Percentiles rank a stretch among this genome's conserved stretches.
These are phyloP conservation scores for Darksidea phi DNA, from an alignment of 495 filamentous ascomycete genomes.

Conservation along the genomic window DNA sequence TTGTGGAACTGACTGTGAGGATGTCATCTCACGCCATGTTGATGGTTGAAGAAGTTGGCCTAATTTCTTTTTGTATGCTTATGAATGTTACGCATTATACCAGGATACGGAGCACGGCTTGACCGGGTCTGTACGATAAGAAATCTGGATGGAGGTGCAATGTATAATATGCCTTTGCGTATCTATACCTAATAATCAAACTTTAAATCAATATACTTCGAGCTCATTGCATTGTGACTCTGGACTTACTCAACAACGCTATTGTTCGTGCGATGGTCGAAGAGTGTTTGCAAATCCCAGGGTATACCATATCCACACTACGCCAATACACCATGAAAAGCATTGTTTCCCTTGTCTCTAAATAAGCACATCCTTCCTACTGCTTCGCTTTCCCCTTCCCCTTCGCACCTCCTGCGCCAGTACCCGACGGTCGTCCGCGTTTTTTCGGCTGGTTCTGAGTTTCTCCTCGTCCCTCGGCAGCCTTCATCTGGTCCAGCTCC, in stretches of 20 bases:
- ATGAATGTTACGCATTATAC: conserved; percentile 25
- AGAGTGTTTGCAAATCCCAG: background rate
- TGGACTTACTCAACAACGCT: no score
- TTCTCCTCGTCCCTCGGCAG: conserved; percentile 20
- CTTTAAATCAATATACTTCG: background rate
- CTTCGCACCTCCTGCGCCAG: background rate
- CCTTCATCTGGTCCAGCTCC: conserved; percentile 36
- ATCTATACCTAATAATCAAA: conserved; percentile 22
- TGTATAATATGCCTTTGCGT: conserved; percentile 8
- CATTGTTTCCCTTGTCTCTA: no score
- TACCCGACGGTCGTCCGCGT: background rate
- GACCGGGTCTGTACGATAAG: background rate
- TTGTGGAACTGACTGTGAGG: no score
- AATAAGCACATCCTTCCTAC: background rate
- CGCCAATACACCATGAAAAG: conserved; percentile 6
- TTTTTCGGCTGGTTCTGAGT: background rate
- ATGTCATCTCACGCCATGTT: background rate
- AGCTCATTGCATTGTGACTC: background rate
- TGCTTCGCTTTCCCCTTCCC: conserved; percentile 33
- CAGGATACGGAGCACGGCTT: conserved; percentile 12
- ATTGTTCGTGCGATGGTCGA: no score
- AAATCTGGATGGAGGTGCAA: background rate
- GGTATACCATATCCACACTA: no score
- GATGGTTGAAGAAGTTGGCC: background rate
- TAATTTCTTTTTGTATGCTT: conserved; percentile 9